Base-by-base conservation (phyloP, 2,329 filamentous ascomycete genomes). In the Ceratocystis alfenasii region DNA sequence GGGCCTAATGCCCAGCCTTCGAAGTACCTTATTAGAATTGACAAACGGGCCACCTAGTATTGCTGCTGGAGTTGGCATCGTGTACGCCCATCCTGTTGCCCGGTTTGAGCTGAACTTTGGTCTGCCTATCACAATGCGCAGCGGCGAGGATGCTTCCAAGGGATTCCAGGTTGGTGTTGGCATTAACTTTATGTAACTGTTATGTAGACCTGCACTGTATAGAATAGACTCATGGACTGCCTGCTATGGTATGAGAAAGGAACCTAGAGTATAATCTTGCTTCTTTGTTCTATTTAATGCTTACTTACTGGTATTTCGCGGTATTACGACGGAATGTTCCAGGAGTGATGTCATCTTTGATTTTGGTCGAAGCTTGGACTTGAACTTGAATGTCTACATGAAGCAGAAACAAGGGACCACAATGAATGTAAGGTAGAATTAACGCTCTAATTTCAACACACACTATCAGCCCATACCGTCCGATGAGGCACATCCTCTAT, bases 21-120 rank as follows among this genome's bases (percentile, higher is more conserved):
- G 75, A 15, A 75, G 76, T 41, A 90, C 92, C 0, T 72, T 95
- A 12, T 79, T 79, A 4, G 87, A 93, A 68, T 76, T 97, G 17
- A 78, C 81, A 22, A 87, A 86, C 64, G 90, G 89, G 3, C 75
- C 91, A 33, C 94, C 94, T 0, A 96, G 90, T 73, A 79, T 91
- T 44, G 88, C 93, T 1, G 93, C 90, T 1, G 94, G 94, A 30
- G 77, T 96, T 12, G 94, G 94, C 0, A 78, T 99, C 25, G 92
- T 99, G 0, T 99, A 99, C 74, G 94, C 92, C 2, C 93, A 97
- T 72, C 92, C 92, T 0, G 87, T 93, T 22, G 94, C 94, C 10
- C 80, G 94, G 66, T 96, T 99, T 69, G 94, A 99, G 78, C 79
- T 99, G 70, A 99, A 99, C 76, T 96, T 99, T 74, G 91, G 89